Evolutionary conservation across 2,329 filamentous ascomycete genomes (phyloP).

Genomic region (Hypoxylon sp.): DNA sequence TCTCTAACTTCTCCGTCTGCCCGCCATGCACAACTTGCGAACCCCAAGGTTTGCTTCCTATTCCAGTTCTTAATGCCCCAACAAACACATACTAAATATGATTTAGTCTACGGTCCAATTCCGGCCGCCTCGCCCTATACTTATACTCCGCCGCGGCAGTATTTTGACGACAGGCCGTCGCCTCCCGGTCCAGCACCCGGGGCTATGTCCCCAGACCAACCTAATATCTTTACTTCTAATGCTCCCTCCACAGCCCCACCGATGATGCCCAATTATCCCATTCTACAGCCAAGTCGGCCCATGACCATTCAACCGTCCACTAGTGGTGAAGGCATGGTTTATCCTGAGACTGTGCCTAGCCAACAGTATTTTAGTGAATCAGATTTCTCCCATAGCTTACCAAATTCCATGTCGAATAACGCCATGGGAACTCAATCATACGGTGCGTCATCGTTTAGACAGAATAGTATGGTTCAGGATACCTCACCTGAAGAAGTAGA

Average conservation of each 20-base stretch:
- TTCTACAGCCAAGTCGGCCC: conserved; percentile 55
- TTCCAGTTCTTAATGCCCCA: conserved; percentile 25
- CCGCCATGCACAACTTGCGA: conserved; percentile 56
- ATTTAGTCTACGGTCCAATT: conserved; percentile 50
- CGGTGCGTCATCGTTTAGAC: conserved; percentile 35
- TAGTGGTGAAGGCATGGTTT: conserved; percentile 60
- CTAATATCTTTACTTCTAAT: conserved; percentile 53
- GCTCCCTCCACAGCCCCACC: conserved; percentile 49
- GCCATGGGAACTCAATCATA: conserved; percentile 43
- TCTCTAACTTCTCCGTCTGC: conserved; percentile 56
- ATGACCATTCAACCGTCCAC: conserved; percentile 52
- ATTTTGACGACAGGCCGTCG: conserved; percentile 48
- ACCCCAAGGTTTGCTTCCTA: conserved; percentile 54
- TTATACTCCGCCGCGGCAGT: conserved; percentile 47
- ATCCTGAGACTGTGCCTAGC: conserved; percentile 51
- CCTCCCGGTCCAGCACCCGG: conserved; percentile 47
- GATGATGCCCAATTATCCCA: conserved; percentile 56
- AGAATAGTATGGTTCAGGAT: conserved; percentile 41
- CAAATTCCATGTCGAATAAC: conserved; percentile 45
- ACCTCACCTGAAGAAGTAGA: conserved; percentile 41
- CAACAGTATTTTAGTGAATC: conserved; percentile 49
- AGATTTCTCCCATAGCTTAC: conserved; percentile 45
- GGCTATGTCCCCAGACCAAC: conserved; percentile 49
- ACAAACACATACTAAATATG: conserved; percentile 46
- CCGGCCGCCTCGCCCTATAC: conserved; percentile 48